Evolutionary conservation across 441 rosid species (phyloP).

Genomic region (Euphorbia celastroides): DNA sequence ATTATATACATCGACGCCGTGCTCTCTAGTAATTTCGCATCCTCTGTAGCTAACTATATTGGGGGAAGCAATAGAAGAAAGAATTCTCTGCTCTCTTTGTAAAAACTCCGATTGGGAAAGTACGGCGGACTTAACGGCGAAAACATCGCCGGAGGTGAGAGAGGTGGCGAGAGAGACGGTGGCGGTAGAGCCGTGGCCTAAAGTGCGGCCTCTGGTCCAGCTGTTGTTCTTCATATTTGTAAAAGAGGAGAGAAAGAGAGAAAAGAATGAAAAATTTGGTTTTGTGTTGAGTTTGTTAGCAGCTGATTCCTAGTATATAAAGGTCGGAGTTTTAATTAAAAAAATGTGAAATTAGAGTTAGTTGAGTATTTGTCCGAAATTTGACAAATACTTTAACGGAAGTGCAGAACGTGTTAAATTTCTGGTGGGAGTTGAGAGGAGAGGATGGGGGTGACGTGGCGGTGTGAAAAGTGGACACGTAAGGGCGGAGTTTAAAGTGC

Average conservation of each 20-base stretch:
- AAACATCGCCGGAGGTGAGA: constrained; percentile 31
- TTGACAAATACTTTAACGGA: constrained; percentile 35
- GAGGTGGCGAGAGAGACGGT: constrained; percentile 58
- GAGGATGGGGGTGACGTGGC: constrained; percentile 24
- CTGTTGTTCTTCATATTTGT: constrained; percentile 44
- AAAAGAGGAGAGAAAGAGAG: neutral
- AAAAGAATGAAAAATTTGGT: neutral
- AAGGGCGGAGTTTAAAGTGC: neutral
- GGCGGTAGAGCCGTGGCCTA: constrained; percentile 80
- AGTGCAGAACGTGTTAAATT: constrained; percentile 30
- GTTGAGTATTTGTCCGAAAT: constrained; percentile 18
- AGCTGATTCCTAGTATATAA: constrained; percentile 15
- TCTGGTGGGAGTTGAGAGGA: constrained; percentile 20
- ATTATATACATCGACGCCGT: constrained; percentile 38
- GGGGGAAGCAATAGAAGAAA: constrained; percentile 48
- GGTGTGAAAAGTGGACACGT: constrained; percentile 10
- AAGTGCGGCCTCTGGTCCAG: constrained; percentile 58
- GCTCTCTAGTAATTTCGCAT: constrained; percentile 34
- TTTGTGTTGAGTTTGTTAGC: constrained; percentile 1
- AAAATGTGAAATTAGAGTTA: neutral
- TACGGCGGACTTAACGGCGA: constrained; percentile 66
- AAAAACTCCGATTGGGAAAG: constrained; percentile 35
- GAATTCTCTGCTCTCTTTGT: constrained; percentile 51
- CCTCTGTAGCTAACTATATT: constrained; percentile 54
- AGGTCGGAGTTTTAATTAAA: neutral